phyloP scores from a whole-genome alignment of 2,329 filamentous ascomycete species.

The Cadophora gregata region DNA sequence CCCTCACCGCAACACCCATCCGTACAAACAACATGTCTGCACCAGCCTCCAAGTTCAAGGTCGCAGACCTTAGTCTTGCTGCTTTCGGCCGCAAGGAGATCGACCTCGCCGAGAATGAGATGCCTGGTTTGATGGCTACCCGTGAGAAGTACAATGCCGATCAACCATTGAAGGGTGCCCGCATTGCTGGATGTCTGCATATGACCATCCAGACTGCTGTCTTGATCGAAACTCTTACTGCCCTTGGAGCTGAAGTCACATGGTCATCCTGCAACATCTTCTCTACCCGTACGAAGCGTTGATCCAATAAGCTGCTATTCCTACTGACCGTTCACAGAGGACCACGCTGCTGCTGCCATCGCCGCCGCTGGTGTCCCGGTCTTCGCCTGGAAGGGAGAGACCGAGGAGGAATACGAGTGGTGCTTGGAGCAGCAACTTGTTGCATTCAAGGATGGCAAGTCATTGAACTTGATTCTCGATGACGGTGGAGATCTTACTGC shows the following conservation, averaged over 20 bases:
- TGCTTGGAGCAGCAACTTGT: slow-evolving; percentile 97
- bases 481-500: slow-evolving; percentile 97
- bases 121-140: slow-evolving; percentile 98
- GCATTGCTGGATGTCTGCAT: slow-evolving; percentile 85
- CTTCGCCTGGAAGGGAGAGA: slow-evolving; percentile 80
- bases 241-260: slow-evolving; percentile 96
- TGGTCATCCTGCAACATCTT: slow-evolving; percentile 99
- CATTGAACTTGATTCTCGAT: slow-evolving; percentile 98
- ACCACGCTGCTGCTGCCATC: slow-evolving; percentile 97
- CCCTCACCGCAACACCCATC: slow-evolving; percentile 29
- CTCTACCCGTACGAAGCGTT: slow-evolving; percentile 67
- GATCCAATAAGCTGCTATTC: neutral
- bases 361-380: slow-evolving; percentile 86
- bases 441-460: slow-evolving; percentile 96
- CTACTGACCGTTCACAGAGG: slow-evolving; percentile 44
- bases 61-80: slow-evolving; percentile 96
- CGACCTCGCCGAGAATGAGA: slow-evolving; percentile 94
- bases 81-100: slow-evolving; percentile 99
- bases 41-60: slow-evolving; percentile 51
- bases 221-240: slow-evolving; percentile 95
- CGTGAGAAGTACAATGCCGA: slow-evolving; percentile 88
- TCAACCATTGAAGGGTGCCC: slow-evolving; percentile 92
- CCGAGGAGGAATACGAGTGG: slow-evolving; percentile 99
- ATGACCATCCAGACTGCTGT: slow-evolving; percentile 98
- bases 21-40: slow-evolving; percentile 43